Evolutionary conservation across 352 stramenopile species (phyloP), one percentile per base, ranked within the genome.

Genomic region (Phytopythium aichiense): DNA sequence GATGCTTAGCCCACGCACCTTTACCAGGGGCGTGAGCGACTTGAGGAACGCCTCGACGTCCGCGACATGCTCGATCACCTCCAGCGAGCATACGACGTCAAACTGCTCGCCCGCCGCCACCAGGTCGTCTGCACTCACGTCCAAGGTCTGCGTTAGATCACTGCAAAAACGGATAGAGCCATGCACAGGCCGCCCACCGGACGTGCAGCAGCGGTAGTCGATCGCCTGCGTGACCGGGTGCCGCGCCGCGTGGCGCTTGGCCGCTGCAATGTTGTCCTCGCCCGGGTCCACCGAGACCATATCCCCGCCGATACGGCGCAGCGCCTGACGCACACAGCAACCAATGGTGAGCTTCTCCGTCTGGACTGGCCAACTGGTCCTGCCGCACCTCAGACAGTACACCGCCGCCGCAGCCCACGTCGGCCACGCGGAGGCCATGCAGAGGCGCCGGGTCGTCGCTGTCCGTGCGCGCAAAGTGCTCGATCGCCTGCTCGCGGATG

Each of bases 1-100:
- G 18, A 45, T 30, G 18, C 13, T 20, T 13, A 15, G 25, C 3
- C 2, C 37, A 37, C 62, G 58, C 49, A 92, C 83, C 76, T 95
- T 92, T 38, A 95, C 81, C 6, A 94, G 69, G n/a, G 79, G 74
- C 30, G 84, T 89, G 43, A 93, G 79, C 45, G 81, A 82, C 59
- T 82, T 75, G 40, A 95, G 69, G 65, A 94, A 95, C 20, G 72
- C 69, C 8, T 72, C 56, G 31, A 89, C 74, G 51, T 94, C 77
- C 2, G 81, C 76, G 51, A 95, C 87, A 53, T 95, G 87, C 60
- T 95, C 87, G 55, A 95, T 81, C 28, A 95, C 87, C 72, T 95
- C 87, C 3, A 95, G 70, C 50, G 87, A 92, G 56, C 84, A 95
- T 35, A 95, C 84, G n/a, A 95, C 68, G 56, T 95, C 83, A 35